A percentile compares a stretch with the other conserved stretches of the same genome.
Evolutionary conservation across 1,139 yeast genomes (phyloP).

Genomic region (Fermentozyma sake): DNA sequence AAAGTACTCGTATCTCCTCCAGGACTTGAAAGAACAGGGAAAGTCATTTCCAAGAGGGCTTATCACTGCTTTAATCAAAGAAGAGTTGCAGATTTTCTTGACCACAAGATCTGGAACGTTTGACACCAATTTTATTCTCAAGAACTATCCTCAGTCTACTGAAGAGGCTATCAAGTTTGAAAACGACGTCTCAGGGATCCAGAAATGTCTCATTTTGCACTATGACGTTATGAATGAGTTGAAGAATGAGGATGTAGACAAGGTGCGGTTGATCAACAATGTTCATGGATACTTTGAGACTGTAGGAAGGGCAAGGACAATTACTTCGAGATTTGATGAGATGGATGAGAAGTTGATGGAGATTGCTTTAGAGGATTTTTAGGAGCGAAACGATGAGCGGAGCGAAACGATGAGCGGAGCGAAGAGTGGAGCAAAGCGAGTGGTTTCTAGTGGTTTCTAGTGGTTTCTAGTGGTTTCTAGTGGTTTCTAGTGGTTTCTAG

Average conservation of each 20-base stretch:
- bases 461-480: too few species aligned
- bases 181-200: constrained; percentile 48
- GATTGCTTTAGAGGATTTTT: constrained; percentile 19
- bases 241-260: constrained; percentile 19
- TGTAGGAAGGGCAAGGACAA: constrained; percentile 40
- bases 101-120: constrained; percentile 40
- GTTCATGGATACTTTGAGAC: constrained; percentile 58
- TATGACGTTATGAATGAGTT: constrained; percentile 22
- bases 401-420: too few species aligned
- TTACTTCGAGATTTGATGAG: constrained; percentile 11
- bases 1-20: constrained; percentile 37
- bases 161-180: constrained; percentile 63
- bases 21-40: constrained; percentile 30
- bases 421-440: too few species aligned
- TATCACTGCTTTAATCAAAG: constrained; percentile 51
- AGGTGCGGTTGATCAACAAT: constrained; percentile 27
- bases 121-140: constrained; percentile 42
- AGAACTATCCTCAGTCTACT: constrained; percentile 54
- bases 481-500: too few species aligned
- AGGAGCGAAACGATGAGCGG: too few species aligned
- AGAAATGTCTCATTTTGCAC: constrained; percentile 34
- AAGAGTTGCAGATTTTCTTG: constrained; percentile 36
- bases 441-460: too few species aligned
- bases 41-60: constrained; percentile 54
- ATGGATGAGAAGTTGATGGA: constrained; percentile 22